Evolutionary conservation across 805 yeast species (phyloP), one percentile per base, ranked within the genome.

Genomic region (Grigorovia transvaalensis): DNA sequence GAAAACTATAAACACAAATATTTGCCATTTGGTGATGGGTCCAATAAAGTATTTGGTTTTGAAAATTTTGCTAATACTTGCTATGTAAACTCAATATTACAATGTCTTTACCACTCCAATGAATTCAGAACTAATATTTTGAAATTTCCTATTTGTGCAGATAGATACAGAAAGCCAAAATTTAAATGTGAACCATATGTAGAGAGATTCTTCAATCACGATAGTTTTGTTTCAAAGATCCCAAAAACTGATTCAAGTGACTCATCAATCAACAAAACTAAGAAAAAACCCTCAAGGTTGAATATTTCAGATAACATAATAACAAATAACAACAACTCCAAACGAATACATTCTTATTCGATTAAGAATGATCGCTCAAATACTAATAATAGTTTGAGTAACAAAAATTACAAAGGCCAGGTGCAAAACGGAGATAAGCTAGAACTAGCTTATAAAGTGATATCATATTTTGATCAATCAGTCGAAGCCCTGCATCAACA

Each of bases 21-120:
- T 71, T 50, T 71, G 54, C 84, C 83, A 9, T 81, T 67, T 61
- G 90, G 88, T 8, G 83, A 81, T 63, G 91, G 90, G 1, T 71
- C 82, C 8, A 72, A 77, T 53, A 85, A 84, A 63, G 75, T 85
- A n/a, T 85, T 78, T 64, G 95, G 95, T 1, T 78, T 84, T 77
- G 93, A 85, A 63, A 85, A 85, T 63, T 85, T 85, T 59, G 95
- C 95, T 1, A 83, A 89, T 64, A 89, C 96, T 0, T 93, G 98
- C 69, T 91, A 91, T 70, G 87, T 96, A 68, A 91, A 93, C 61
- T 87, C 96, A 9, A 86, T 93, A 27, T 71, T 91, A 18, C 98
- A 93, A 65, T 87, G 95, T 57, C 75, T 91, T 12, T 91, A 79
- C 71, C 83, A 85, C 69, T 77, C 91, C 3, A 75, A 77, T 27